Base-by-base conservation (phyloP, 1,284 basidiomycete species). In the Hymenochaete sp. region DNA sequence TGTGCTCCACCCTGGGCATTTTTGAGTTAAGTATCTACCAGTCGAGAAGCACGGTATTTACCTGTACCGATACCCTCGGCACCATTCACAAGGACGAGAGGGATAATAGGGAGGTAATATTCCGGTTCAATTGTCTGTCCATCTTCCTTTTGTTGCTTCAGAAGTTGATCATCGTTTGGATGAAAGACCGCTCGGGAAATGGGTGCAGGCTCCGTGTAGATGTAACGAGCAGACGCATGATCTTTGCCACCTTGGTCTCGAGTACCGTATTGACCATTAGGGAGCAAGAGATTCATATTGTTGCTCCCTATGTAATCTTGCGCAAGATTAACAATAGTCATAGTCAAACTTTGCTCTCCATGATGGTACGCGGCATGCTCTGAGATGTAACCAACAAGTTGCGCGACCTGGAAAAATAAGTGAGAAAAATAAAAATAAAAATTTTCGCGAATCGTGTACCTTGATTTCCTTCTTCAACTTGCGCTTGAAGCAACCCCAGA, bases 31-130 rank as follows among this genome's bases (percentile, higher is more conserved):
- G 26, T 16, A 33, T 3, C 11, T 25, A 39, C 3, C 10, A 42
- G 8, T 16, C 19, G 4, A 14, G 22, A 9, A 40, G 4, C 16
- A 42, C 3, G 5, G 9, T 26, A 37, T 14, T 16, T 49, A 82
- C 88, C 93, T 42, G 96, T 99, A 44, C 96, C 96, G 57, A 99
- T 98, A 69, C 96, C 96, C 56, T 98, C 93, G 11, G 88, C 82
- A 11, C 96, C 96, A 57, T 99, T 98, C 59, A 98, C 67, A 36
- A 99, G 72, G 0, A 98, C 73, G 64, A 96, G 72, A 0, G 96
- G 96, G 0, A 98, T 58, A 16, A 93, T 68, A 13, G 96, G 95
- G 63, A 98, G 74, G 62, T 96, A 99, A 69, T 82, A 98, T 57
- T 93, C 90, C 0, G 96, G 96, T 63, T 99, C 96, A 54, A 99